Percentiles rank a stretch among this genome's conserved stretches.
Evolutionary conservation across 2,329 filamentous ascomycete species (phyloP).

Genomic region (Penicillium fuscoglaucum): DNA sequence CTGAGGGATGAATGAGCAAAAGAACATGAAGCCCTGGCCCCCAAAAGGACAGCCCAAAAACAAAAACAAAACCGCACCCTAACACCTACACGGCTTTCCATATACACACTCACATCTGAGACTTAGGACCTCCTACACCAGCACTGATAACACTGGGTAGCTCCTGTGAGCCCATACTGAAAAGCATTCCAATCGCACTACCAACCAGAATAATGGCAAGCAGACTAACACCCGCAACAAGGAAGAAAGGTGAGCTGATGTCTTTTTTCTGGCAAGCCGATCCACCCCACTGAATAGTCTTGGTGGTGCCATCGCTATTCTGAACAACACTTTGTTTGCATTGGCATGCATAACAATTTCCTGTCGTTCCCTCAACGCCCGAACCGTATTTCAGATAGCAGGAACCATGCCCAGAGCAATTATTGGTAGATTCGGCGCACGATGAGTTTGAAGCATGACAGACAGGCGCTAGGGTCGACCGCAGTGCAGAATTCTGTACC

Average conservation of each 20-base stretch:
- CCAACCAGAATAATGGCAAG: conserved; percentile 66
- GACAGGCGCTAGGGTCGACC: conserved; percentile 60
- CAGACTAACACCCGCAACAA: conserved; percentile 75
- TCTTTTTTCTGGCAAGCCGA: conserved; percentile 88
- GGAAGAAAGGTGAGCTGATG: conserved; percentile 82
- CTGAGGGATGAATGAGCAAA: neutral
- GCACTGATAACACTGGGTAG: conserved; percentile 95
- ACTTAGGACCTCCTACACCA: conserved; percentile 72
- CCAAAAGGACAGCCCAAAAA: neutral
- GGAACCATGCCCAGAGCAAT: conserved; percentile 78
- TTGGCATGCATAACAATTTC: conserved; percentile 73
- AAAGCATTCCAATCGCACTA: conserved; percentile 75
- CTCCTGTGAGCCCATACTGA: conserved; percentile 79
- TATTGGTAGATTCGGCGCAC: conserved; percentile 69
- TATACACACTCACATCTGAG: conserved; percentile 39
- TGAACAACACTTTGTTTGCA: conserved; percentile 63
- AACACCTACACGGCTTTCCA: neutral
- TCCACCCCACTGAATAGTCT: conserved; percentile 77
- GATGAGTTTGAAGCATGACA: conserved; percentile 72
- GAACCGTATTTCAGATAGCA: conserved; percentile 68
- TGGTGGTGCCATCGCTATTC: conserved; percentile 51
- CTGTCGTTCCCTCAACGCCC: conserved; percentile 35
- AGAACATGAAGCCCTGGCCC: neutral
- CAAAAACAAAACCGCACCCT: neutral
- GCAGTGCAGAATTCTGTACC: conserved; percentile 28